phyloP scores from a whole-genome alignment of 208 protist species.

The Wallacemonas sp. region DNA sequence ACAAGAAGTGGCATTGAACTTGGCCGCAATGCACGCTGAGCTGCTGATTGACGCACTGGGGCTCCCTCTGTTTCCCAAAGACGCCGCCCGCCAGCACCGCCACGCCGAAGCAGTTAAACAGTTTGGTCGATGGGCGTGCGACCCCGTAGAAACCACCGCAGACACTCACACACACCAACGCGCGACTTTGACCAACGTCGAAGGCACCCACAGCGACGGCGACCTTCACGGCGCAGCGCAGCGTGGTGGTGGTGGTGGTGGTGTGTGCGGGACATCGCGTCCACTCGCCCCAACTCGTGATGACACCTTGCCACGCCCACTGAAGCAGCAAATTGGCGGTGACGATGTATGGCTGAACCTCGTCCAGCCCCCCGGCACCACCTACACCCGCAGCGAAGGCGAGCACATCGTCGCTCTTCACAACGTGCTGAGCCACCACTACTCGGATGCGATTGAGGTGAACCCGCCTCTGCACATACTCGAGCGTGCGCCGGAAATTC shows the following conservation, averaged over 20 bases:
- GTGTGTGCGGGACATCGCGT: too few species aligned
- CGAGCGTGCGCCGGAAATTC: slow-evolving; percentile 41
- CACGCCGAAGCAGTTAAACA: slow-evolving; percentile 55
- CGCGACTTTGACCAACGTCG: too few species aligned
- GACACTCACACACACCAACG: too few species aligned
- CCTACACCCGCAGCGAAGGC: slow-evolving; percentile 37
- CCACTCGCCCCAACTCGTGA: too few species aligned
- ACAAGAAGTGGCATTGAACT: slow-evolving; percentile 52
- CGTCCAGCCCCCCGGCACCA: neutral
- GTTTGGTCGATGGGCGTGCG: slow-evolving; percentile 74
- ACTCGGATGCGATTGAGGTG: slow-evolving; percentile 58
- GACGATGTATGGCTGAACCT: slow-evolving; percentile 65
- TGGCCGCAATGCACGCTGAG: slow-evolving; percentile 85
- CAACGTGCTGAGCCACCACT: slow-evolving; percentile 51
- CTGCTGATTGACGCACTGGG: slow-evolving; percentile 73
- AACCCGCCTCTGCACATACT: slow-evolving; percentile 56
- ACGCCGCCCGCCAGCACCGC: slow-evolving; percentile 44
- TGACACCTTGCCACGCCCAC: slow-evolving; percentile 59
- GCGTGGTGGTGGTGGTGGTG: too few species aligned
- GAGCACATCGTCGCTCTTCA: slow-evolving; percentile 61
- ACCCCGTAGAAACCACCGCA: neutral
- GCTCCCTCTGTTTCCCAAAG: slow-evolving; percentile 53
- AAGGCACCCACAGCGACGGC: too few species aligned
- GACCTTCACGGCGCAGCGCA: too few species aligned
- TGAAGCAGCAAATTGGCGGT: slow-evolving; percentile 73